A percentile compares a stretch with the other conserved stretches of the same genome.
Evolutionary conservation across 116 monocot species (phyloP).

Genomic region (Posidonia oceanica): DNA sequence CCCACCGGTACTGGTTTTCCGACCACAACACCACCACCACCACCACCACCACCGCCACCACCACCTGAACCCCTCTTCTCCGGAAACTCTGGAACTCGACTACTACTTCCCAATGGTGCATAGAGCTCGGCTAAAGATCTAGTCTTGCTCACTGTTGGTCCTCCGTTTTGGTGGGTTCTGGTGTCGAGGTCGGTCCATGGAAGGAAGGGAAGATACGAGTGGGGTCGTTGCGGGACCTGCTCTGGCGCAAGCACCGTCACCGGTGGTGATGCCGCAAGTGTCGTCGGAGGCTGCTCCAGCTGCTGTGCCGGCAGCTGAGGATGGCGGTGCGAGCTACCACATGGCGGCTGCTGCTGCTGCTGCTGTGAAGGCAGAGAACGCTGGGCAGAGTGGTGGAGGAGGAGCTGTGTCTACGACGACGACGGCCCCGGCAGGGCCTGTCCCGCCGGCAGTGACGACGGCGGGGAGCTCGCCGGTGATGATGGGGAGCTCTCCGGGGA

Average conservation of each 20-base stretch:
- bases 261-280: background rate
- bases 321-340: slow-evolving; percentile 1
- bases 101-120: background rate
- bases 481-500: background rate
- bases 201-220: slow-evolving; percentile 11
- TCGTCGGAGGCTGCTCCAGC: background rate
- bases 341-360: background rate
- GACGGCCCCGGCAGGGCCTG: background rate
- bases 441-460: background rate
- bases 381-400: slow-evolving; percentile 10
- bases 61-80: background rate
- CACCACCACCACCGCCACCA: background rate
- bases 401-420: background rate
- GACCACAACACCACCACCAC: background rate
- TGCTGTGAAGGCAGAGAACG: slow-evolving; percentile 9
- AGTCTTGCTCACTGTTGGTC: slow-evolving; percentile 1
- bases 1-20: background rate
- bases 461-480: background rate
- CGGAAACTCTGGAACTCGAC: background rate
- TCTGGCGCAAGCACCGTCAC: background rate
- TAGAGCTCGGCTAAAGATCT: background rate
- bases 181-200: slow-evolving; percentile 14
- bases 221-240: background rate
- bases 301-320: background rate
- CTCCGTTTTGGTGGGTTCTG: background rate